Evolutionary conservation across 1,284 basidiomycete species (phyloP), one percentile per base, ranked within the genome.

Genomic region (Phylloporus sp.): DNA sequence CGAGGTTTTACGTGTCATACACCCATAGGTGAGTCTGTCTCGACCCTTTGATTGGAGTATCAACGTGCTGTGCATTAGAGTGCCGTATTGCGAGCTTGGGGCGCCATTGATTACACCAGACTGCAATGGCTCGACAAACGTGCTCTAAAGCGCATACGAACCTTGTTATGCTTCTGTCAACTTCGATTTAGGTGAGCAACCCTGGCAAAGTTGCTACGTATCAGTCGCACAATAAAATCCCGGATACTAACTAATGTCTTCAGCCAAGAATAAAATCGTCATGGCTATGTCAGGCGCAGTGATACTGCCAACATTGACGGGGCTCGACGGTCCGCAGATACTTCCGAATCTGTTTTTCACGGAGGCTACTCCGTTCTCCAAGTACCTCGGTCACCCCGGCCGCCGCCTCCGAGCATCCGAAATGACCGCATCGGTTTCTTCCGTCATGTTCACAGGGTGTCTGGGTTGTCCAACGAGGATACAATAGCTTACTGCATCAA

Each of bases 401-500:
- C 56, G 25, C n/a, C 57, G 15, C 20, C 11, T 41, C 32, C 37
- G 57, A 58, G 41, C 58, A 43, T 41, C 39, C 39, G 58, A 59
- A 59, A 25, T 58, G 57, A 35, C 25, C 35, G 41, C 23, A 27
- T 49, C 47, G 70, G 66, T 64, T 52, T 63, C 55, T 49, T 47
- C 72, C 64, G 66, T 65, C 53, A 58, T 49, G 39, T 59, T 65
- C 65, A 37, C 60, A 62, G 52, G 60, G 25, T 29, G 52, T 53
- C n/a, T n/a, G 58, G 47, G 29, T 39, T 47, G 60, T 55, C 52
- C 45, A 27, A 63, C 60, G 65, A 63, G 53, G 57, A 15, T 39
- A 41, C 32, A 35, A 35, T 35, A n/a, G 55, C 55, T 58, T 58
- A 60, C 62, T 12, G 57, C 69, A 72, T 74, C 70, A 64, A 66